A percentile compares a stretch with the other conserved stretches of the same genome.
Evolutionary conservation across 176 grass and related monocot genomes (phyloP).

Genomic region (Lolium perenne): DNA sequence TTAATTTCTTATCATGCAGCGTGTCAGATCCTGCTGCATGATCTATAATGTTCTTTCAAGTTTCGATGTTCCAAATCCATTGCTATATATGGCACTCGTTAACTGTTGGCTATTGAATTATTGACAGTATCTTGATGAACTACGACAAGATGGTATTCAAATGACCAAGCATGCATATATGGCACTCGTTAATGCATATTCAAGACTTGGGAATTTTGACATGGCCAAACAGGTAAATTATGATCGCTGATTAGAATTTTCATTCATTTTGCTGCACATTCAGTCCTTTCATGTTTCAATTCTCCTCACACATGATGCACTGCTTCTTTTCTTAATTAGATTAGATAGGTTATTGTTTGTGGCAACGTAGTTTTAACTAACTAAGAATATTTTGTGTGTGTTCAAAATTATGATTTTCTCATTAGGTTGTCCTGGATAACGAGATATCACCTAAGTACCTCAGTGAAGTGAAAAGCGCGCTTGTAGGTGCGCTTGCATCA

Average conservation of each 20-base stretch:
- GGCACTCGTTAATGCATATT: conserved; percentile 73
- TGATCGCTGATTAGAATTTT: conserved; percentile 40
- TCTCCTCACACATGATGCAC: conserved; percentile 29
- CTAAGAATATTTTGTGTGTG: conserved; percentile 14
- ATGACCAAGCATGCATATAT: conserved; percentile 73
- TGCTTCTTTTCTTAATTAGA: conserved; percentile 22
- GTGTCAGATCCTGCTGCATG: conserved; percentile 7
- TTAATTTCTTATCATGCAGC: conserved; percentile 31
- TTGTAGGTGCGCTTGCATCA: conserved; percentile 70
- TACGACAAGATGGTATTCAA: conserved; percentile 62
- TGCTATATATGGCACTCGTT: neutral
- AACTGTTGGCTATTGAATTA: conserved; percentile 35
- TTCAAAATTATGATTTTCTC: conserved; percentile 28
- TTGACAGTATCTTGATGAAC: conserved; percentile 77
- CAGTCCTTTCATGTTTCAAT: conserved; percentile 26
- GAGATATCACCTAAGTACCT: conserved; percentile 59
- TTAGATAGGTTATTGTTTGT: conserved; percentile 14
- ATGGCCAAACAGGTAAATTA: conserved; percentile 89
- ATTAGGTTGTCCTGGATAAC: conserved; percentile 74
- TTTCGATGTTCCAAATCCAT: conserved; percentile 37
- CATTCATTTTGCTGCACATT: conserved; percentile 30
- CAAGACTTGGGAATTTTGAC: conserved; percentile 82
- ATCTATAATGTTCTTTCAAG: conserved; percentile 29
- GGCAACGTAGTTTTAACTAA: conserved; percentile 25
- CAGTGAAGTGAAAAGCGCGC: conserved; percentile 69